Evolutionary conservation across 148 eudicot genomes (phyloP).

Genomic region (Gaultheria prostrata): DNA sequence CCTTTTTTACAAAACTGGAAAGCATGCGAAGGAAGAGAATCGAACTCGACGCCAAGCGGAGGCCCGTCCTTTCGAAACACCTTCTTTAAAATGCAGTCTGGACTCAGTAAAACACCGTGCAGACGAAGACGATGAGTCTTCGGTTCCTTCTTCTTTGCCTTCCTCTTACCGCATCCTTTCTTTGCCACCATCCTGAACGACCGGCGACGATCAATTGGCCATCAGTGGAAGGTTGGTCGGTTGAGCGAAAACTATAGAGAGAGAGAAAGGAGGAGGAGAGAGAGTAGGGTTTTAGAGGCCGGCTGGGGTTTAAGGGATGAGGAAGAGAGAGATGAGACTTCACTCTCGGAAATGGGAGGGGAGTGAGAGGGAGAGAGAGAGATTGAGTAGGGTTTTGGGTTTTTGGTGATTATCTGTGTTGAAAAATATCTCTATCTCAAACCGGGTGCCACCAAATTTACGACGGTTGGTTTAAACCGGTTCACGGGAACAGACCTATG

Average conservation of each 20-base stretch:
- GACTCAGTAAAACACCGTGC: slow-evolving; percentile 44
- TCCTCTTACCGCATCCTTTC: slow-evolving; percentile 5
- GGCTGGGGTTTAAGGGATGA: neutral
- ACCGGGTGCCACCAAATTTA: neutral
- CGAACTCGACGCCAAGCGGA: slow-evolving; percentile 66
- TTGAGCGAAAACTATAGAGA: neutral
- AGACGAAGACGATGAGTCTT: slow-evolving; percentile 22
- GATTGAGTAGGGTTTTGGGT: slow-evolving; percentile 38
- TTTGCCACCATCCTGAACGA: neutral
- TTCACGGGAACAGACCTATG: neutral
- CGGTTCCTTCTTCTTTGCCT: slow-evolving; percentile 21
- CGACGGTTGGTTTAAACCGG: neutral
- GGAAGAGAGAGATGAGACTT: neutral
- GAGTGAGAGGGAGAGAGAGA: neutral
- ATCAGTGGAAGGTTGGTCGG: neutral
- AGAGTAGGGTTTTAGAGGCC: neutral
- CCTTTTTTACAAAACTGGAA: slow-evolving; percentile 28
- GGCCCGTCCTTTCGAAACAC: slow-evolving; percentile 82
- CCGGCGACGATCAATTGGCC: neutral
- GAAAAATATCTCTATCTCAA: neutral
- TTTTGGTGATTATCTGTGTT: slow-evolving; percentile 19
- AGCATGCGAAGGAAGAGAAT: slow-evolving; percentile 54
- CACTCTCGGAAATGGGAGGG: slow-evolving; percentile 13
- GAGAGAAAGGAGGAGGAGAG: slow-evolving; percentile 2
- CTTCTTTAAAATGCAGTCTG: slow-evolving; percentile 52